These are phyloP conservation scores for Rhizophagus prolifer DNA, from an alignment of 192 early-diverging fungal genomes.

Conservation along the genomic window DNA sequence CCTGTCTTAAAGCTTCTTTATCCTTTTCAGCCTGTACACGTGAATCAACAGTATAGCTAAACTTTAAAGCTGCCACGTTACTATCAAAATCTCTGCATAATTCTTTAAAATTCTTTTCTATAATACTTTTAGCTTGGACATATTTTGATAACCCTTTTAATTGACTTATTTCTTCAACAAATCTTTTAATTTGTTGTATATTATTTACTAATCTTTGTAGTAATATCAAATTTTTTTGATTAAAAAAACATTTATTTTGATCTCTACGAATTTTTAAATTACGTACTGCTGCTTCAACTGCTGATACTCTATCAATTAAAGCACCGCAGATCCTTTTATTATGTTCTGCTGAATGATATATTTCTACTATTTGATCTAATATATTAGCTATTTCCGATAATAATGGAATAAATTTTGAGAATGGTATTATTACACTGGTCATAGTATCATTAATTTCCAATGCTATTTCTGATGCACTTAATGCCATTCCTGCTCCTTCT, in stretches of 20 bases:
- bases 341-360: background rate
- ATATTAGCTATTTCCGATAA: too few species aligned
- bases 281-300: background rate
- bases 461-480: too few species aligned
- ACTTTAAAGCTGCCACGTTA: conserved; percentile 17
- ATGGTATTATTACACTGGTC: too few species aligned
- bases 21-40: too few species aligned
- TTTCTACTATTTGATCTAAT: too few species aligned
- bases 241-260: background rate
- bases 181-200: background rate
- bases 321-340: background rate
- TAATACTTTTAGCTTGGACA: background rate
- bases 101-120: conserved; percentile 16
- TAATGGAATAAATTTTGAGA: too few species aligned
- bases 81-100: conserved; percentile 26
- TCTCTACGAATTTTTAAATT: background rate
- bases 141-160: background rate
- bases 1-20: too few species aligned
- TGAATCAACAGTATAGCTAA: background rate
- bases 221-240: background rate
- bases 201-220: background rate
- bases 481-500: too few species aligned
- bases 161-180: background rate
- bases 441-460: too few species aligned
- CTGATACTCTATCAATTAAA: background rate